Evolutionary conservation across 2,329 filamentous ascomycete species (phyloP).

Genomic region (Aspergillus aculeatinus): DNA sequence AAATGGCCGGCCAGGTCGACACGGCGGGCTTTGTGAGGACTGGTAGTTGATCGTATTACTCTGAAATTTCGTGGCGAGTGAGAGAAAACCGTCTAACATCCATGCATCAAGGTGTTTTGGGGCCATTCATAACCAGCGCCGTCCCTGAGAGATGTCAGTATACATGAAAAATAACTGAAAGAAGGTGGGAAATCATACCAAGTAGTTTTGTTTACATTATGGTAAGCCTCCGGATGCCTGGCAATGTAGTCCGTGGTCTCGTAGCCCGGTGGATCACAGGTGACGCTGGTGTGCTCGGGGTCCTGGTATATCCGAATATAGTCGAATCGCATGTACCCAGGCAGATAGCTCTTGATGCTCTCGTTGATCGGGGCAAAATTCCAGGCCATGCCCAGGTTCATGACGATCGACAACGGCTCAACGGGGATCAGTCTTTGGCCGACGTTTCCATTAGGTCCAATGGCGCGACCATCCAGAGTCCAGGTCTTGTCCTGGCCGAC

Average conservation of each 20-base stretch:
- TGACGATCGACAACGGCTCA: constrained; percentile 66
- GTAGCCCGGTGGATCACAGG: constrained; percentile 67
- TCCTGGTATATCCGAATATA: constrained; percentile 72
- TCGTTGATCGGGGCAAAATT: constrained; percentile 64
- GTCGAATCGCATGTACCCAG: constrained; percentile 66
- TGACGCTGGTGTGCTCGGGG: constrained; percentile 56
- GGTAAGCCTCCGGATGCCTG: constrained; percentile 60
- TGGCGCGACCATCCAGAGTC: constrained; percentile 59
- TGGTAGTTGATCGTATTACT: no score
- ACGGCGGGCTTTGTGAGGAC: not conserved
- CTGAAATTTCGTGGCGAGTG: no score
- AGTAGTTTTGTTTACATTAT: constrained; percentile 62
- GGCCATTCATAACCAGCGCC: constrained; percentile 59
- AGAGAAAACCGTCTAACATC: constrained; percentile 41
- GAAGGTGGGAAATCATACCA: constrained; percentile 50
- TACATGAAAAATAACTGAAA: not conserved
- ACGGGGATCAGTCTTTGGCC: constrained; percentile 64
- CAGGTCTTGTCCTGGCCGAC: constrained; percentile 65
- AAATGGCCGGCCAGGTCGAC: no score
- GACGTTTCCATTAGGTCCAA: constrained; percentile 69
- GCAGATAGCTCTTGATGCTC: constrained; percentile 56
- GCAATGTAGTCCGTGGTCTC: constrained; percentile 67
- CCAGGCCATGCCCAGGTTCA: constrained; percentile 70
- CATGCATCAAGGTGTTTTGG: constrained; percentile 60
- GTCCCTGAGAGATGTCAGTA: constrained; percentile 32